phyloP scores from a whole-genome alignment of 176 grass and related monocot species.

The Rhipidocladum racemiflorum region DNA sequence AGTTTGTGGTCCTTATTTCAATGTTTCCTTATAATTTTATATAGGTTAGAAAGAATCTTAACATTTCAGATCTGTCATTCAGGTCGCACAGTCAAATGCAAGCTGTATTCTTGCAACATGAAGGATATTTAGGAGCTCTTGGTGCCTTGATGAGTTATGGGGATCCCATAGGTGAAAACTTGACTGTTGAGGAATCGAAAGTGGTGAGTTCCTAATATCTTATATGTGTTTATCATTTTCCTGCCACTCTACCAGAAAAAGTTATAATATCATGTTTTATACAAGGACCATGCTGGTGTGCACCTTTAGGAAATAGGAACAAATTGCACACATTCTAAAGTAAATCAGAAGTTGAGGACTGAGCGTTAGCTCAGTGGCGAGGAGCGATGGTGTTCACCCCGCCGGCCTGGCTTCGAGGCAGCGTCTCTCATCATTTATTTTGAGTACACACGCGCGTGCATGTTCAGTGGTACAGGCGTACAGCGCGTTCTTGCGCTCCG shows the following conservation, averaged over 20 bases:
- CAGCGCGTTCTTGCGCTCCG: no score
- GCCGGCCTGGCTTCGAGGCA: no score
- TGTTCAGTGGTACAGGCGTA: no score
- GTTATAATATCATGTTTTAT: neutral
- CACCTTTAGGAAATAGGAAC: neutral
- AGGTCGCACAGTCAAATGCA: slow-evolving; percentile 98
- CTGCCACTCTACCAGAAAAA: slow-evolving; percentile 1
- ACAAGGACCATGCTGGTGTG: neutral
- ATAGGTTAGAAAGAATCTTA: slow-evolving; percentile 22
- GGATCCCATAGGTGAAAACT: slow-evolving; percentile 45
- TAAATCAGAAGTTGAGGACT: slow-evolving; percentile 9
- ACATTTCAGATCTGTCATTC: slow-evolving; percentile 39
- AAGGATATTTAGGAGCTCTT: slow-evolving; percentile 92
- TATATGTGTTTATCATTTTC: neutral
- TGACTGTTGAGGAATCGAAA: slow-evolving; percentile 27
- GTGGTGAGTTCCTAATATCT: slow-evolving; percentile 38
- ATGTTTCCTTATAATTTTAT: slow-evolving; percentile 17
- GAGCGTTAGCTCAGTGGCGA: no score
- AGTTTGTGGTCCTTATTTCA: neutral
- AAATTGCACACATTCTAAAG: neutral
- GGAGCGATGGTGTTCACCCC: no score
- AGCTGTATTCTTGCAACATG: slow-evolving; percentile 87
- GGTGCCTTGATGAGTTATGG: slow-evolving; percentile 89
- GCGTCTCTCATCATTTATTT: no score
- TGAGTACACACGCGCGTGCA: no score